phyloP scores from a whole-genome alignment of 2,329 filamentous ascomycete genomes.

The Plectosphaerella cucumerina region DNA sequence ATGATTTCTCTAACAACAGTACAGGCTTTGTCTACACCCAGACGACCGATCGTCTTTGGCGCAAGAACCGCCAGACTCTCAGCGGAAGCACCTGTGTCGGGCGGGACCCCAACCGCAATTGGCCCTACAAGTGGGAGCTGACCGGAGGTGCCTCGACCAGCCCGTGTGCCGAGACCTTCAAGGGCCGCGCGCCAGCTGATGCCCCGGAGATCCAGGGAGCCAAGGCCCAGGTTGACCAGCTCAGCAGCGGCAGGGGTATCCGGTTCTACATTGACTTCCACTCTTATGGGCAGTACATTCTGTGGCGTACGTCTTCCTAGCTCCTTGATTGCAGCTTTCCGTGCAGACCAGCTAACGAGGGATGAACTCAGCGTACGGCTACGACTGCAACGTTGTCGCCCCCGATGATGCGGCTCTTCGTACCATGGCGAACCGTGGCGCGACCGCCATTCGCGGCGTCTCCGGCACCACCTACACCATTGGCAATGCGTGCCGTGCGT shows the following conservation, averaged over 20 bases:
- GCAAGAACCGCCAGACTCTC: constrained; percentile 44
- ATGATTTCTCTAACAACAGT: background rate
- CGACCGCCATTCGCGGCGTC: constrained; percentile 10
- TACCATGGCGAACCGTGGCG: constrained; percentile 6
- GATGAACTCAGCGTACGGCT: constrained; percentile 8
- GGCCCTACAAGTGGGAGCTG: constrained; percentile 44
- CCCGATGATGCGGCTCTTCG: constrained; percentile 8
- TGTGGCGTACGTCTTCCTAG: constrained; percentile 8
- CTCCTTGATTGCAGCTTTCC: too few species aligned
- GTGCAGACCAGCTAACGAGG: too few species aligned
- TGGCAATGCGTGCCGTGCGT: constrained; percentile 14
- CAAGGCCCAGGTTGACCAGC: constrained; percentile 36
- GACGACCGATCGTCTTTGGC: constrained; percentile 42
- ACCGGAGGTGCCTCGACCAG: constrained; percentile 41
- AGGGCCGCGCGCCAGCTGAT: constrained; percentile 33
- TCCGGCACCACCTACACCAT: constrained; percentile 13
- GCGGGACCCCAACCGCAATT: constrained; percentile 52
- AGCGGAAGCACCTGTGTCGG: constrained; percentile 34
- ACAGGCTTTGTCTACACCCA: constrained; percentile 42
- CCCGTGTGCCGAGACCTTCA: constrained; percentile 43
- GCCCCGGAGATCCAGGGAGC: constrained; percentile 43
- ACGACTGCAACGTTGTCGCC: constrained; percentile 11
- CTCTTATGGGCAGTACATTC: constrained; percentile 49
- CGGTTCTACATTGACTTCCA: constrained; percentile 64
- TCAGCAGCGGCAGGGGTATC: constrained; percentile 42